Percentiles rank a stretch among this genome's conserved stretches.
These are phyloP conservation scores for Talaromyces sp. DNA, from an alignment of 2,329 filamentous ascomycete genomes.

Conservation along the genomic window DNA sequence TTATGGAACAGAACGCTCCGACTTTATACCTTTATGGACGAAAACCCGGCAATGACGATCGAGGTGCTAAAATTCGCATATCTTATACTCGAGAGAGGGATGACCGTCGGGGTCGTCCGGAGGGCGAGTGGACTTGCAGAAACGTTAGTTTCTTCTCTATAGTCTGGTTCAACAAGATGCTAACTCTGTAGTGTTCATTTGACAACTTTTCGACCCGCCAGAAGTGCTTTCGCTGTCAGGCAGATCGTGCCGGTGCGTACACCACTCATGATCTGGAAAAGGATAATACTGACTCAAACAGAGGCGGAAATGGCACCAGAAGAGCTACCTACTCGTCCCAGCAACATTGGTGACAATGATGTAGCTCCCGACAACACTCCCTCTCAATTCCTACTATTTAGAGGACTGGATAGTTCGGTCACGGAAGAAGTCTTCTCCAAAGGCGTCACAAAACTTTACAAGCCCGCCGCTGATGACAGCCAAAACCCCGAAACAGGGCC, in stretches of 20 bases:
- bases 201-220: conserved; percentile 54
- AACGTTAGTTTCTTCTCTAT: conserved; percentile 34
- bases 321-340: conserved; percentile 39
- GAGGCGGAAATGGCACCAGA: conserved; percentile 31
- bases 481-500: conserved; percentile 23
- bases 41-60: conserved; percentile 35
- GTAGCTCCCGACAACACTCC: conserved; percentile 53
- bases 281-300: conserved; percentile 14
- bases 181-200: conserved; percentile 45
- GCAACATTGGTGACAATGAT: conserved; percentile 52
- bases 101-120: conserved; percentile 44
- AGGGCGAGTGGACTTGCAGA: conserved; percentile 55
- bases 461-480: conserved; percentile 39
- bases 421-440: conserved; percentile 67
- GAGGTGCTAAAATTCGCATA: conserved; percentile 45
- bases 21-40: conserved; percentile 46
- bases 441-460: conserved; percentile 69
- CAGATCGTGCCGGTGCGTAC: conserved; percentile 48
- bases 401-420: conserved; percentile 64
- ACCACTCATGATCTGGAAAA: neutral
- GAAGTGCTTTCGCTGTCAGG: conserved; percentile 56
- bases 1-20: conserved; percentile 51
- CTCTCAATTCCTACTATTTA: conserved; percentile 71
- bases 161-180: neutral
- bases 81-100: conserved; percentile 51